A percentile compares a stretch with the other conserved stretches of the same genome.
These are phyloP conservation scores for Pythium pectinolyticum DNA, from an alignment of 352 stramenopile species.

Conservation along the genomic window DNA sequence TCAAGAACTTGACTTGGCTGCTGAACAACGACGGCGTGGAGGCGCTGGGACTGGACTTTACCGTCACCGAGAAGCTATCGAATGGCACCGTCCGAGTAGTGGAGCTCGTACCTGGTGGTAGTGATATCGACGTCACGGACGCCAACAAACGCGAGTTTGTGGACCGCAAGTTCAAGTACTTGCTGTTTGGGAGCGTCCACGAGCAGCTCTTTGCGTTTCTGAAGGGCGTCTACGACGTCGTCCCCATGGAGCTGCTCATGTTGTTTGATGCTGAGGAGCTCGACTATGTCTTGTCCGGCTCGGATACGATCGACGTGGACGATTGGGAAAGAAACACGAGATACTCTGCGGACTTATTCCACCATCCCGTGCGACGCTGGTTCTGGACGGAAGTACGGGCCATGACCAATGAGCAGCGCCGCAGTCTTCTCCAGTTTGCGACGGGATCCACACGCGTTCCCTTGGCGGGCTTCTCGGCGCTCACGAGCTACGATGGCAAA, in stretches of 20 bases:
- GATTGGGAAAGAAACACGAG: slow-evolving; percentile 82
- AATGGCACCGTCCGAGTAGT: slow-evolving; percentile 22
- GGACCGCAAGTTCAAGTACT: slow-evolving; percentile 88
- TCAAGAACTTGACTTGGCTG: slow-evolving; percentile 24
- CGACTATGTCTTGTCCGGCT: too few species aligned
- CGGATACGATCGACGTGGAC: too few species aligned
- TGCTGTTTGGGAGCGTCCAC: slow-evolving; percentile 88
- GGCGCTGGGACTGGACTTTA: slow-evolving; percentile 38
- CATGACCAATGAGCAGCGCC: slow-evolving; percentile 45
- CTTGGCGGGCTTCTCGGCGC: slow-evolving; percentile 41
- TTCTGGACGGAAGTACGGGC: slow-evolving; percentile 77
- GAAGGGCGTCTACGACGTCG: slow-evolving; percentile 93
- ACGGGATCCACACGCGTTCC: slow-evolving; percentile 61
- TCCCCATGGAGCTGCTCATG: slow-evolving; percentile 89
- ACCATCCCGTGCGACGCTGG: slow-evolving; percentile 30
- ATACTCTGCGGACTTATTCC: slow-evolving; percentile 32
- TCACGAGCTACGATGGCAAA: slow-evolving; percentile 52
- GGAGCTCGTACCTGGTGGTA: slow-evolving; percentile 37
- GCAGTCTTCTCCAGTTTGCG: slow-evolving; percentile 51
- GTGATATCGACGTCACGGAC: slow-evolving; percentile 80
- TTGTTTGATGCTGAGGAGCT: slow-evolving; percentile 96
- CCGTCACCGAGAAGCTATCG: slow-evolving; percentile 4
- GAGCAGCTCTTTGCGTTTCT: slow-evolving; percentile 79
- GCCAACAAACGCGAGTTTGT: slow-evolving; percentile 91
- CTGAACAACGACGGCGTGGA: slow-evolving; percentile 41